Conservation (phyloP, 2,329 filamentous ascomycete genomes). For the Endoconidiophora laricicola region DNA sequence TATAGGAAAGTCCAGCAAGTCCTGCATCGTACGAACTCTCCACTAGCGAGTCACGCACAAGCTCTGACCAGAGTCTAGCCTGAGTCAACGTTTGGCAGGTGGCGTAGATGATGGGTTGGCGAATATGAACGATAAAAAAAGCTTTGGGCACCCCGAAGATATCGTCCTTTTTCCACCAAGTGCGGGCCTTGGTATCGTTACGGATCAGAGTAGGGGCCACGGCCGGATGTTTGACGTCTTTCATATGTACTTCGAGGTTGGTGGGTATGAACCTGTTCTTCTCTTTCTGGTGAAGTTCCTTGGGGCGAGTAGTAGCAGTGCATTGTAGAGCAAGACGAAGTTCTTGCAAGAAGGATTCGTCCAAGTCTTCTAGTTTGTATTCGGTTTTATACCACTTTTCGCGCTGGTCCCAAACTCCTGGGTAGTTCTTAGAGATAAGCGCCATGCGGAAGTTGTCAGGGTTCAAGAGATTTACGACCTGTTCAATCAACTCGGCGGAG, state of each 20-base stretch:
- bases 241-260: slow-evolving; percentile 86
- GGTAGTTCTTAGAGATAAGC: slow-evolving; percentile 67
- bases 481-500: slow-evolving; percentile 56
- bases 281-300: slow-evolving; percentile 70
- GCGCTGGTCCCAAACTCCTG: slow-evolving; percentile 69
- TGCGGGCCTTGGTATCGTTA: slow-evolving; percentile 62
- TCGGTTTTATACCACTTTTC: slow-evolving; percentile 98
- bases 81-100: slow-evolving; percentile 67
- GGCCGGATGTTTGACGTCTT: slow-evolving; percentile 60
- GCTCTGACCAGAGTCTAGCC: slow-evolving; percentile 61
- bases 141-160: slow-evolving; percentile 97
- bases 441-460: slow-evolving; percentile 83
- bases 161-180: slow-evolving; percentile 98
- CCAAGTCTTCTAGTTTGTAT: slow-evolving; percentile 69
- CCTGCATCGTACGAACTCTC: slow-evolving; percentile 96
- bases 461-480: slow-evolving; percentile 55
- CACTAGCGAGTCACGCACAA: slow-evolving; percentile 75
- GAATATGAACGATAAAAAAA: slow-evolving; percentile 64
- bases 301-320: slow-evolving; percentile 39
- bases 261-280: slow-evolving; percentile 93
- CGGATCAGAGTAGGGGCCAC: slow-evolving; percentile 66
- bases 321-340: slow-evolving; percentile 47
- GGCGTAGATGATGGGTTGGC: slow-evolving; percentile 62
- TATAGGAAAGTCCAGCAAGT: slow-evolving; percentile 74
- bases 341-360: slow-evolving; percentile 54